Evolutionary conservation across 2,329 filamentous ascomycete species (phyloP).

Genomic region (Colletotrichum sp.): DNA sequence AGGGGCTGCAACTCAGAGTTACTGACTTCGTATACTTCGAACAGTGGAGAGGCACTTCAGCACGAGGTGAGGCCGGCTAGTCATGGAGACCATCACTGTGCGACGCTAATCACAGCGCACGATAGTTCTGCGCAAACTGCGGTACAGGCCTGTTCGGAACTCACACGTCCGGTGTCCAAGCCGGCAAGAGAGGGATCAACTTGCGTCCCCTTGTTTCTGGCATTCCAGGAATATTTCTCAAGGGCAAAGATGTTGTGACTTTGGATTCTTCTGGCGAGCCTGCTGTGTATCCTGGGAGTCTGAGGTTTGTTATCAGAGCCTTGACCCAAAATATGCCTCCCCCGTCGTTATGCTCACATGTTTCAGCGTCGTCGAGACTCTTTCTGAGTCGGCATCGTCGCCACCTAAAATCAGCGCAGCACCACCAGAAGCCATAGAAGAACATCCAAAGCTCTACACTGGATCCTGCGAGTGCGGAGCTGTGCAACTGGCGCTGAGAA

Average conservation of each 20-base stretch:
- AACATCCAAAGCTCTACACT: constrained; percentile 13
- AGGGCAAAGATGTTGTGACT: background rate
- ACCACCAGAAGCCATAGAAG: background rate
- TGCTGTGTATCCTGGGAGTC: background rate
- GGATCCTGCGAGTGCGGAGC: constrained; percentile 32
- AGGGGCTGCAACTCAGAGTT: constrained; percentile 10
- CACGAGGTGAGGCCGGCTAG: constrained; percentile 21
- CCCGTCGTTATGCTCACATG: no score
- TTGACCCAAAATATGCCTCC: no score
- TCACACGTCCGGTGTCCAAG: constrained; percentile 25
- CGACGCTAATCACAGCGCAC: background rate
- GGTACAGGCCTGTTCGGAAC: constrained; percentile 28
- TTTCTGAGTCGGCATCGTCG: background rate
- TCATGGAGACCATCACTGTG: background rate
- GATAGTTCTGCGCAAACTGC: constrained; percentile 31
- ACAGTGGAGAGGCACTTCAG: background rate
- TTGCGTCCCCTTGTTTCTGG: constrained; percentile 1
- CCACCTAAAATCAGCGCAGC: background rate
- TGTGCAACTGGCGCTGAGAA: constrained; percentile 23
- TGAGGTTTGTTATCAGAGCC: background rate
- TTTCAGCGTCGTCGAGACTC: background rate
- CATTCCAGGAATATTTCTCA: background rate
- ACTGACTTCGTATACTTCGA: constrained; percentile 4
- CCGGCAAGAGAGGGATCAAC: constrained; percentile 27
- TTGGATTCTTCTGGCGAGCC: background rate